phyloP scores from a whole-genome alignment of 768 basidiomycete species.

The Psilocybe tampanensis region DNA sequence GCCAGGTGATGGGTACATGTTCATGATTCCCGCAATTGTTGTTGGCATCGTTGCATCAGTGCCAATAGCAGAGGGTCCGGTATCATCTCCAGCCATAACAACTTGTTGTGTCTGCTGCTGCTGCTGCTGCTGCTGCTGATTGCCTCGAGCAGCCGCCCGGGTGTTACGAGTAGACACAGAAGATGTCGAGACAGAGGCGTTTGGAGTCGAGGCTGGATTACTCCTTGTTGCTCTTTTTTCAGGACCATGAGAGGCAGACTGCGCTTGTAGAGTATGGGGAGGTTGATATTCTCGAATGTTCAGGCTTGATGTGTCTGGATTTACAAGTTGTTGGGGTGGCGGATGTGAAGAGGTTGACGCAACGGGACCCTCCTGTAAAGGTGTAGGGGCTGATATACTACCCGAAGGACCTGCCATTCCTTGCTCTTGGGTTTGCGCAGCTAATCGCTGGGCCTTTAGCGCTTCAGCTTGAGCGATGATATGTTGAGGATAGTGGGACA shows the following conservation, averaged over 20 bases:
- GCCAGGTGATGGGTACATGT: conserved; percentile 55
- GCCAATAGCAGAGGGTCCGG: conserved; percentile 3
- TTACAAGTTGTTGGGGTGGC: conserved; percentile 1
- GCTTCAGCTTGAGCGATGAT: conserved; percentile 45
- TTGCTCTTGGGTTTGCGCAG: conserved; percentile 25
- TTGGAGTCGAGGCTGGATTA: conserved; percentile 6
- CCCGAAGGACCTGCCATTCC: conserved; percentile 21
- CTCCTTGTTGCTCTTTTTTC: conserved; percentile 22
- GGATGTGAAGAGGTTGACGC: neutral
- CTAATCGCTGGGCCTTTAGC: conserved; percentile 30
- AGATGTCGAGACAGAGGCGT: neutral
- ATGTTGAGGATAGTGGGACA: conserved; percentile 52
- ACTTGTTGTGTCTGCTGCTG: conserved; percentile 9
- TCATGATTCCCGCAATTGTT: conserved; percentile 71
- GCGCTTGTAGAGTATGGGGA: conserved; percentile 9
- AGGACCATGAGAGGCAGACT: conserved; percentile 5
- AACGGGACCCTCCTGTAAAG: neutral
- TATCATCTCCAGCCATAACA: conserved; percentile 1
- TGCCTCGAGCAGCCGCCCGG: conserved; percentile 13
- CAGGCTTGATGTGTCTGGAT: conserved; percentile 1
- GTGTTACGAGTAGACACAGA: conserved; percentile 11
- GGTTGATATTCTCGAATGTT: conserved; percentile 32
- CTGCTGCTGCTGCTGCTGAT: conserved; percentile 17
- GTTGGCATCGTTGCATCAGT: conserved; percentile 30
- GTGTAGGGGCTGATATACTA: conserved; percentile 2